Conservation (phyloP, 305 asterid species). For the Salvia sclarea region DNA sequence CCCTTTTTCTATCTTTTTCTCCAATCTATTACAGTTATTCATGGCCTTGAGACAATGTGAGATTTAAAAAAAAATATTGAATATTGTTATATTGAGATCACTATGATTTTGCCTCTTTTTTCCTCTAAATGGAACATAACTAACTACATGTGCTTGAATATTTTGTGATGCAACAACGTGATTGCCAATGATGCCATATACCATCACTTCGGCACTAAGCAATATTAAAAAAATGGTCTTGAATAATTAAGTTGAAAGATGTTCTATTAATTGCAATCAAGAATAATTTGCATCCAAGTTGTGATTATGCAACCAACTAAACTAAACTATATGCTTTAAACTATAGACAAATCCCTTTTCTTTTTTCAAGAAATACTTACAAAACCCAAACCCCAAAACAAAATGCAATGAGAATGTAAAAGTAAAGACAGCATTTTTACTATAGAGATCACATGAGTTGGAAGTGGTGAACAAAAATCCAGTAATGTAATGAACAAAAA, state of each 20-base stretch:
- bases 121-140: conserved; percentile 11
- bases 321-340: not conserved
- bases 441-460: conserved; percentile 2
- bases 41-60: not conserved
- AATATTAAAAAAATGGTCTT: not conserved
- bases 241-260: not conserved
- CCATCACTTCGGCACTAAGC: conserved; percentile 29
- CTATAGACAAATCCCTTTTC: not conserved
- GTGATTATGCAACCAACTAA: conserved; percentile 30
- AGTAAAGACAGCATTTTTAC: not conserved
- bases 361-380: not conserved
- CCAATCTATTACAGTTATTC: conserved; percentile 26
- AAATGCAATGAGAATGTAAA: not conserved
- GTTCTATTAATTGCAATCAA: conserved; percentile 7
- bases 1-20: not conserved
- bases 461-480: conserved; percentile 45
- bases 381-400: not conserved
- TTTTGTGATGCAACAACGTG: conserved; percentile 17
- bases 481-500: conserved; percentile 35
- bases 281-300: conserved; percentile 41
- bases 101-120: conserved; percentile 20
- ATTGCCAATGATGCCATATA: conserved; percentile 10
- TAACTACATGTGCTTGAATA: conserved; percentile 20
- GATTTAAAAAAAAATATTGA: too few relatives aligned
- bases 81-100: not conserved